Percentiles rank a stretch among this genome's conserved stretches.
Evolutionary conservation across 2,329 filamentous ascomycete genomes (phyloP).

Genomic region (Rutstroemia sp.): DNA sequence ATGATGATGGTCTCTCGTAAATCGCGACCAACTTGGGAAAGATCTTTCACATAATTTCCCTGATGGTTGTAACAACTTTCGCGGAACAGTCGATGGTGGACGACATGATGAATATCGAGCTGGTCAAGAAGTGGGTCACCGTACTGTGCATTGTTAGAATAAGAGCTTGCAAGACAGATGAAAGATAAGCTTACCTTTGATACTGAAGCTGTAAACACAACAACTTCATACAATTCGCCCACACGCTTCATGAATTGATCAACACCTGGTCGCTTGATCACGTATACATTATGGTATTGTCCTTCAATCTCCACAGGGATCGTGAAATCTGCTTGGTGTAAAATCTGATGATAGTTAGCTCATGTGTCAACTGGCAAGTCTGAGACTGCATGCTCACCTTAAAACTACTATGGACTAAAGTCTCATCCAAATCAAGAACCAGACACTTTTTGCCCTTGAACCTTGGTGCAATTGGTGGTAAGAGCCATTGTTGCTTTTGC

Average conservation of each 20-base stretch:
- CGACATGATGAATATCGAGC: constrained; percentile 92
- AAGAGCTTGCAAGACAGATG: not conserved
- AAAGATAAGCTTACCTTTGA: constrained; percentile 65
- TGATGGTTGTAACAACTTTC: constrained; percentile 99
- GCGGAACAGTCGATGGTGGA: constrained; percentile 92
- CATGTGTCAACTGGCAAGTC: constrained; percentile 1
- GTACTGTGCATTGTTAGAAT: constrained; percentile 50
- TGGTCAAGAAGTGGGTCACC: constrained; percentile 94
- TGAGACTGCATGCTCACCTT: constrained; percentile 54
- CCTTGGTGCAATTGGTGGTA: constrained; percentile 74
- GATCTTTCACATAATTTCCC: constrained; percentile 98
- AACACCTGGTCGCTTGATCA: constrained; percentile 97
- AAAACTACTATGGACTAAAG: constrained; percentile 95
- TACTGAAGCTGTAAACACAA: constrained; percentile 96
- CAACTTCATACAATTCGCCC: constrained; percentile 94
- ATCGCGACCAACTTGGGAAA: constrained; percentile 93
- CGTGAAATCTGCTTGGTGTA: constrained; percentile 97
- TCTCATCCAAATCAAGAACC: constrained; percentile 93
- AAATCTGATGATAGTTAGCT: constrained; percentile 51
- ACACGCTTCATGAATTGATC: constrained; percentile 99
- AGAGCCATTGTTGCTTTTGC: constrained; percentile 39
- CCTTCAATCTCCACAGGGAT: constrained; percentile 99
- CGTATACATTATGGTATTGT: constrained; percentile 98
- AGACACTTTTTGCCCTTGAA: constrained; percentile 87
- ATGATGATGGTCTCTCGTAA: constrained; percentile 98